Base-by-base conservation (phyloP, 441 rosid species). In the Erodium trifolium region DNA sequence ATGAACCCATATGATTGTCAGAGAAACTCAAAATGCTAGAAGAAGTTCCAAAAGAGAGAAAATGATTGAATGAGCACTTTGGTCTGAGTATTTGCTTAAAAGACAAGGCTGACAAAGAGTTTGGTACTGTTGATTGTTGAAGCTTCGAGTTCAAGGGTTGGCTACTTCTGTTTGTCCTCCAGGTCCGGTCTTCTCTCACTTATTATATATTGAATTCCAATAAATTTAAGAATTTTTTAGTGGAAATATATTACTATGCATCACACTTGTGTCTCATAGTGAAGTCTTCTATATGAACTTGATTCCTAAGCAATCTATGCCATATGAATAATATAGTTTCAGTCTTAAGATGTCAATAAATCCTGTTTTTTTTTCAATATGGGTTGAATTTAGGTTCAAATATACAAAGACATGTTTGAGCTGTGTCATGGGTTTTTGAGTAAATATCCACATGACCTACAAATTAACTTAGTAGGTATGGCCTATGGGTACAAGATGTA, bases 101-200 rank as follows among this genome's bases (percentile, higher is more conserved):
- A 88, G 96, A 85, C 82, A 86, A 87, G 98, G 75, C 73, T 85
- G 81, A 70, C 81, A 84, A 80, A 78, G 85, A 80, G 65, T 62
- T 92, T 76, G 89, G 90, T 85, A 80, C 76, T 71, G 75, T 73
- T 73, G 76, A 85, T 75, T 71, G 75, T 72, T 73, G 76, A 85
- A 84, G 82, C 98, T 87, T 93, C 79, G 75, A 73, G 84, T 83
- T 86, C 78, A 93, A 87, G 97, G 72, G 77, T 88, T 87, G 73
- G 72, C 76, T 72, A 66, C 70, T 69, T 70, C 74, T 66, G 66
- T 66, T 17, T 74, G 75, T 76, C 70, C 65, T 62, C 65, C 82
- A 76, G 80, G 78, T 81, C 68, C 65, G 47, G 64, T 71, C 81
- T 69, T 75, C 68, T 70, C 76, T 75, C 72, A 68, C 69, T 17